Percentiles rank a stretch among this genome's conserved stretches.
phyloP scores from a whole-genome alignment of 257 asterid genomes.

The Solanum ossicruentum region DNA sequence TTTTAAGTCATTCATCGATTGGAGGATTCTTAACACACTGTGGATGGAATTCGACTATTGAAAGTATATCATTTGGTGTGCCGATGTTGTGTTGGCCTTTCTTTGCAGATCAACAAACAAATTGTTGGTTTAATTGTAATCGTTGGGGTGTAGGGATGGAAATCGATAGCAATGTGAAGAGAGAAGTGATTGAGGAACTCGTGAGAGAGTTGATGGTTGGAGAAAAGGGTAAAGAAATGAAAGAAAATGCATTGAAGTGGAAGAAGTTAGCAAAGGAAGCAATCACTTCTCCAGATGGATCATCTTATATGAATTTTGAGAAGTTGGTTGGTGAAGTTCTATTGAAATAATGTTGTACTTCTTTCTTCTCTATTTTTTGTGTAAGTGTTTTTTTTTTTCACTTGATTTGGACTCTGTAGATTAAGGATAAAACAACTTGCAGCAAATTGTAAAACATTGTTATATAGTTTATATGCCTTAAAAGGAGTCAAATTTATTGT shows the following conservation, averaged over 20 bases:
- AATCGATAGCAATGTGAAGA: constrained; percentile 4
- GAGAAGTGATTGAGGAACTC: constrained; percentile 9
- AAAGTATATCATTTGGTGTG: constrained; percentile 10
- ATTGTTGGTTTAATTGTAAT: constrained; percentile 11
- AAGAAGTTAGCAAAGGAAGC: constrained; percentile 6
- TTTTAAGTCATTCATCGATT: constrained; percentile 5
- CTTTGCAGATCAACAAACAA: constrained; percentile 8
- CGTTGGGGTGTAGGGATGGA: constrained; percentile 16
- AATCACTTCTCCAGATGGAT: neutral
- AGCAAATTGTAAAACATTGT: too few species aligned
- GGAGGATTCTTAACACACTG: constrained; percentile 15
- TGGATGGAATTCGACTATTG: constrained; percentile 15
- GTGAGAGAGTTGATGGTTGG: constrained; percentile 14
- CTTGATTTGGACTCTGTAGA: too few species aligned
- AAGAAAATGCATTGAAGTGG: constrained; percentile 6
- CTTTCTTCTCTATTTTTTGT: too few species aligned
- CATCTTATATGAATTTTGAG: neutral
- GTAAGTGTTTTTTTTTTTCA: too few species aligned
- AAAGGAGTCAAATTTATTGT: too few species aligned
- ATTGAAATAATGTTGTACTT: too few species aligned
- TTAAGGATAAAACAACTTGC: too few species aligned
- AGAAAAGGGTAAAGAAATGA: constrained; percentile 6
- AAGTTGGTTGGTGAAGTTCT: neutral
- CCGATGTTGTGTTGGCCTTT: constrained; percentile 18
- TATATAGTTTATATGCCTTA: too few species aligned